phyloP scores from a whole-genome alignment of 1,284 basidiomycete genomes.

The Gomphus bonarii region DNA sequence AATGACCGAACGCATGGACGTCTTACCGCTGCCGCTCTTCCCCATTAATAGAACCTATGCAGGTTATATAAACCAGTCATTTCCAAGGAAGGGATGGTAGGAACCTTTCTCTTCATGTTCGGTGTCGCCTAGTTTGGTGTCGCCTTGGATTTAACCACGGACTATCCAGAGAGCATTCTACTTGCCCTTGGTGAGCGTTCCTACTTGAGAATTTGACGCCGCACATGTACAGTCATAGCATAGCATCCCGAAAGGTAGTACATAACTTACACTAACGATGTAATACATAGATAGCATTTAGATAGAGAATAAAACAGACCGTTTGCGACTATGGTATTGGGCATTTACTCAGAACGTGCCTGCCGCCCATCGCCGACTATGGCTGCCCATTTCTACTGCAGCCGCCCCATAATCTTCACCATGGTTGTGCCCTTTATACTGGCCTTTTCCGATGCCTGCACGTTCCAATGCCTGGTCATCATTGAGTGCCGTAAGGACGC shows the following conservation, averaged over 20 bases:
- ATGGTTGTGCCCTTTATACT: slow-evolving; percentile 77
- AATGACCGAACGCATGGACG: slow-evolving; percentile 98
- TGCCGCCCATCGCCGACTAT: slow-evolving; percentile 62
- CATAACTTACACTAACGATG: background rate
- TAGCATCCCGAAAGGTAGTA: background rate
- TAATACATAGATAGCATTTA: background rate
- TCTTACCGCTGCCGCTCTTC: slow-evolving; percentile 83
- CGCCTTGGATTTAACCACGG: background rate
- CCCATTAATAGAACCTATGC: slow-evolving; percentile 88
- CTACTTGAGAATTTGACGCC: background rate
- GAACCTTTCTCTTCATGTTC: slow-evolving; percentile 35
- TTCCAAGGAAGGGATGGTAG: slow-evolving; percentile 14
- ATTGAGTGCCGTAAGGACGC: slow-evolving; percentile 86
- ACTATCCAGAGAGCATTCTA: background rate
- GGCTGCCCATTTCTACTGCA: slow-evolving; percentile 86
- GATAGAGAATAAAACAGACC: background rate
- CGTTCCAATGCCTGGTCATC: slow-evolving; percentile 93
- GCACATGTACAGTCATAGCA: background rate
- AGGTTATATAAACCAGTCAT: background rate
- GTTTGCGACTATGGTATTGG: background rate
- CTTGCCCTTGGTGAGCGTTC: background rate
- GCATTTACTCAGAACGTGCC: slow-evolving; percentile 45
- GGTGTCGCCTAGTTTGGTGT: background rate
- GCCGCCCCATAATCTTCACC: slow-evolving; percentile 95
- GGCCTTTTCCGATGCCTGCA: slow-evolving; percentile 68